phyloP scores from a whole-genome alignment of 352 stramenopile species.

The Phytophthora kernoviae region DNA sequence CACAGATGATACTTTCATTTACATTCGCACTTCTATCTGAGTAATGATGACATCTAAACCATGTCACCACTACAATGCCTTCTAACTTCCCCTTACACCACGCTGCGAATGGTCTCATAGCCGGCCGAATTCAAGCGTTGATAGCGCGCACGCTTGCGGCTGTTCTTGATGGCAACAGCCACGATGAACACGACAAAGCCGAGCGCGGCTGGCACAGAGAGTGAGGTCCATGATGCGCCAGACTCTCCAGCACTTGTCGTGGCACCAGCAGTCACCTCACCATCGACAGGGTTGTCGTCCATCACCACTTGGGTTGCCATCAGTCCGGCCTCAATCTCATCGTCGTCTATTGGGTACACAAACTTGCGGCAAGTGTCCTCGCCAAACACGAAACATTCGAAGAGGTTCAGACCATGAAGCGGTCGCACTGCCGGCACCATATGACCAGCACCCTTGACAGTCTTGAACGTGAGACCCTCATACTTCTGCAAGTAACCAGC shows the following conservation, averaged over 20 bases:
- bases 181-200: slow-evolving; percentile 38
- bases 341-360: slow-evolving; percentile 66
- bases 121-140: slow-evolving; percentile 46
- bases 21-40: no score
- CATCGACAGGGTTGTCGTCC: slow-evolving; percentile 5
- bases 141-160: slow-evolving; percentile 48
- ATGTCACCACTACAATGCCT: neutral
- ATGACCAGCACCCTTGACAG: slow-evolving; percentile 92
- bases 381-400: slow-evolving; percentile 84
- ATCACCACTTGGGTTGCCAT: slow-evolving; percentile 5
- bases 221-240: slow-evolving; percentile 11
- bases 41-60: neutral
- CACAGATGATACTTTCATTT: no score
- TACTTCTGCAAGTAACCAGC: slow-evolving; percentile 89
- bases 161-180: slow-evolving; percentile 46
- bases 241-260: neutral
- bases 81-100: slow-evolving; percentile 18
- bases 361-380: slow-evolving; percentile 59
- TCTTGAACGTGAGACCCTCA: slow-evolving; percentile 88
- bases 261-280: neutral
- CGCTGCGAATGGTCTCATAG: slow-evolving; percentile 17
- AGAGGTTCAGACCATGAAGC: slow-evolving; percentile 77
- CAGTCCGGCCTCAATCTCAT: slow-evolving; percentile 60
- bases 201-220: slow-evolving; percentile 29
- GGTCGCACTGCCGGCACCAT: slow-evolving; percentile 86